Evolutionary conservation across 2,329 filamentous ascomycete species (phyloP), one percentile per base, ranked within the genome.

Genomic region (Diaporthe eres): DNA sequence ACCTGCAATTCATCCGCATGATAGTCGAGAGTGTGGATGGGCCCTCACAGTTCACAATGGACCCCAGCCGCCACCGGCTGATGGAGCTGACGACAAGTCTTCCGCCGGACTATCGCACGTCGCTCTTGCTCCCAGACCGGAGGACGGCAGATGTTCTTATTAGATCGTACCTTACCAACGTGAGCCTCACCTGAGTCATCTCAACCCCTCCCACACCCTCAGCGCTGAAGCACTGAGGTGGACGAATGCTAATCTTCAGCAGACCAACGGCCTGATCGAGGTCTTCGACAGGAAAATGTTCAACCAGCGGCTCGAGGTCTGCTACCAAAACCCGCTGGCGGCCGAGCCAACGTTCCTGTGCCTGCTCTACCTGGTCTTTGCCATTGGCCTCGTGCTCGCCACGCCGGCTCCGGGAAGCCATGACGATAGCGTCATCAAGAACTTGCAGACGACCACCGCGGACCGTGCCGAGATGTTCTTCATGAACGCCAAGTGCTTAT

Each of bases 401-500:
- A 87, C 87, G 25, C 89, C 90, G 4, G 79, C 81, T n/a, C 84
- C 85, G 1, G 88, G 86, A 3, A 90, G 85, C 47, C 81, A 81
- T 0, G 90, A 92, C 73, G 87, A 87, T 4, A 81, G 80, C 0
- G 83, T 91, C 12, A 86, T 93, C 68, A 84, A 87, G 42, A 88
- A 87, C 71, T 83, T 93, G 28, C 85, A 74, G 3, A 84, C 83
- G 7, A 86, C 87, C 47, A 83, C 86, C 42, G 81, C 85, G 2
- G 88, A 90, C 77, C 86, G 88, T 77, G 90, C 90, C n/a, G 91
- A 93, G 77, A 82, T 90, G 15, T 92, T 93, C 80, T 94, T 91
- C 79, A 84, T 87, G 22, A 90, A 88, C 77, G 92, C 91, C 7
- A 91, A 89, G 77, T 85, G 85, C 57, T 83, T 92, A 22, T 84